Evolutionary conservation across 225 moss, liverwort and hornwort species (phyloP), one percentile per base, ranked within the genome.

Genomic region (Thuidium tamariscinum): DNA sequence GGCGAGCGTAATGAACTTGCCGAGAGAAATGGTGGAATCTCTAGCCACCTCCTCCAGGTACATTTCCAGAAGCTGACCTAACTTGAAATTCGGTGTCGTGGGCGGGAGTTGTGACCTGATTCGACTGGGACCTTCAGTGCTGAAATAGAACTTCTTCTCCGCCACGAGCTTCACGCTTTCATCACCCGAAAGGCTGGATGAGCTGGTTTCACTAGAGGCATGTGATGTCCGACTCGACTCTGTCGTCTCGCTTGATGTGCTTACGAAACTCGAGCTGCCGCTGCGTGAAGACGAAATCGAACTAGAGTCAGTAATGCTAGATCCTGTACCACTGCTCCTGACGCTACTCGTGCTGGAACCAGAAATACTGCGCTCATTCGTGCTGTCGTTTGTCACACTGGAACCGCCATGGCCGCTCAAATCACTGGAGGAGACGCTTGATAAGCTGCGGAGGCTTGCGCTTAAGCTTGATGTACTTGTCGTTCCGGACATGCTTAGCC

Each of bases 21-120:
- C 89, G 2, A 95, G 95, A 86, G 95, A 92, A 52, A 97, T 82
- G 84, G 92, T 95, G 74, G 94, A 89, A 77, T 95, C 94, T 51
- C 88, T 92, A 4, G 95, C 96, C 87, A 96, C 94, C 88, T 97
- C 97, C 36, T 91, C 95, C 46, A 97, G 92, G 78, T 95, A 97
- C 79, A 91, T 92, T 79, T 97, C 96, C 81, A 97, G 82, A 55
- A 97, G 96, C 85, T 93, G 94, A 15, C 95, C 96, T 51, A 97
- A 89, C 88, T 94, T 97, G 89, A 94, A 89, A 79, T 89, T 92
- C n/a, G 74, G 37, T 56, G 87, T 82, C 32, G 90, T 82, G 7
- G 82, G 86, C 23, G 90, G 85, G 27, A 90, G 74, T 55, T 88
- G 84, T 55, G 87, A 89, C 77, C 80, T 87, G 37, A 61, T 82